phyloP scores from a whole-genome alignment of 2,329 filamentous ascomycete species.

The Paecilomyces formosus region DNA sequence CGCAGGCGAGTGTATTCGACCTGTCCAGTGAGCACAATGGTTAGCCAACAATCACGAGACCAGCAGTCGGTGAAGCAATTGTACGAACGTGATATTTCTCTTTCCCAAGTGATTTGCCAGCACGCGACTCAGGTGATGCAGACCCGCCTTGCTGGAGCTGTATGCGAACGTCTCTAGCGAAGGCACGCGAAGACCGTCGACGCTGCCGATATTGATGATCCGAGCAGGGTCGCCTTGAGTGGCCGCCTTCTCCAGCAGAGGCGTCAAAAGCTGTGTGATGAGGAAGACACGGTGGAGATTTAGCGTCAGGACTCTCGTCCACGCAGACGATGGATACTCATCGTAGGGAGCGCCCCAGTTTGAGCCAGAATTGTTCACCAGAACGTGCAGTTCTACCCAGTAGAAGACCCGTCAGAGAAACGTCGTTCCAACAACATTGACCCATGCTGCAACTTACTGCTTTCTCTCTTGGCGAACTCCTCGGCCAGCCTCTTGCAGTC shows the following conservation, averaged over 20 bases:
- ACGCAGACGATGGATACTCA: slow-evolving; percentile 50
- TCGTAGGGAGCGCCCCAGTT: slow-evolving; percentile 52
- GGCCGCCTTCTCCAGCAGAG: slow-evolving; percentile 40
- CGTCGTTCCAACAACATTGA: slow-evolving; percentile 45
- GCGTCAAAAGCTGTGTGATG: slow-evolving; percentile 39
- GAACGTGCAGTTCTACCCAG: slow-evolving; percentile 37
- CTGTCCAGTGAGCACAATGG: slow-evolving; percentile 45
- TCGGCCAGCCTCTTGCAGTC: slow-evolving; percentile 42
- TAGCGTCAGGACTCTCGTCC: slow-evolving; percentile 50
- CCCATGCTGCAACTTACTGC: slow-evolving; percentile 54
- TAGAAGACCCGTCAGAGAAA: neutral
- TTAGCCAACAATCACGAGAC: slow-evolving; percentile 12
- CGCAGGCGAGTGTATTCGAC: slow-evolving; percentile 63
- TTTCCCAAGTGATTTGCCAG: slow-evolving; percentile 45
- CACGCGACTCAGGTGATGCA: slow-evolving; percentile 47
- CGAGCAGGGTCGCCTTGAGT: slow-evolving; percentile 36
- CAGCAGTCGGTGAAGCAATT: neutral
- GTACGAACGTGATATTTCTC: slow-evolving; percentile 46
- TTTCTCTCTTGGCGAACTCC: slow-evolving; percentile 41
- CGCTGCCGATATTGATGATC: slow-evolving; percentile 48
- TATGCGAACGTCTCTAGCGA: slow-evolving; percentile 47
- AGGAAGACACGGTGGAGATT: slow-evolving; percentile 50
- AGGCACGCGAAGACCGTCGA: slow-evolving; percentile 48
- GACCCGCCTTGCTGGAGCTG: slow-evolving; percentile 46
- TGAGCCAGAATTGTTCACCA: slow-evolving; percentile 48